phyloP scores from a whole-genome alignment of 1,284 basidiomycete species.

The Apiotrichum sp. region DNA sequence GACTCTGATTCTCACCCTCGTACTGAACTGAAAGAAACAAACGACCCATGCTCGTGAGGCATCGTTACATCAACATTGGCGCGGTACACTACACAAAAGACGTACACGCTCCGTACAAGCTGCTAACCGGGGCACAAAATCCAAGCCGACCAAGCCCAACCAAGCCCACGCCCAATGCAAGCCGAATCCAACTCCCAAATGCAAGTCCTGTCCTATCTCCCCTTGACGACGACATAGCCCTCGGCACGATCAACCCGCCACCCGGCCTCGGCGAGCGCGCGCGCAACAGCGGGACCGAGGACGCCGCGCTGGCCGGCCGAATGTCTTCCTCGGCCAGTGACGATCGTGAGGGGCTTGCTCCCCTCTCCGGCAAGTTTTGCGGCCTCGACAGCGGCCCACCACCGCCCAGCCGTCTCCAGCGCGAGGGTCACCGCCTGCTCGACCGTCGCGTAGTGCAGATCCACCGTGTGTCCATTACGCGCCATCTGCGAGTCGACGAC shows the following conservation, averaged over 20 bases:
- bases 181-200: no score
- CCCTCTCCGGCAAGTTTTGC: no score
- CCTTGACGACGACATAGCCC: conserved; percentile 3
- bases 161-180: no score
- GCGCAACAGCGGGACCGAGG: conserved; percentile 40
- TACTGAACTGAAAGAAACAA: no score
- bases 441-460: conserved; percentile 34
- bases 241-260: conserved; percentile 24
- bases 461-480: neutral
- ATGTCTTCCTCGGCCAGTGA: conserved; percentile 44
- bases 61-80: no score
- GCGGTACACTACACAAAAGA: no score
- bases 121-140: no score
- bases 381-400: conserved; percentile 15
- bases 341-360: conserved; percentile 48
- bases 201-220: neutral
- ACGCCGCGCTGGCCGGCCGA: conserved; percentile 36
- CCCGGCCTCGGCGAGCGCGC: conserved; percentile 28
- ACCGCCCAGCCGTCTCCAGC: conserved; percentile 25
- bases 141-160: no score
- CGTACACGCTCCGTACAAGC: no score
- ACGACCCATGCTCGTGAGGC: no score
- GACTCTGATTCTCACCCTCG: no score
- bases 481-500: conserved; percentile 31
- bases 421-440: conserved; percentile 34